These are phyloP conservation scores for Neurospora sp. DNA, from an alignment of 495 filamentous ascomycete species.

Conservation along the genomic window DNA sequence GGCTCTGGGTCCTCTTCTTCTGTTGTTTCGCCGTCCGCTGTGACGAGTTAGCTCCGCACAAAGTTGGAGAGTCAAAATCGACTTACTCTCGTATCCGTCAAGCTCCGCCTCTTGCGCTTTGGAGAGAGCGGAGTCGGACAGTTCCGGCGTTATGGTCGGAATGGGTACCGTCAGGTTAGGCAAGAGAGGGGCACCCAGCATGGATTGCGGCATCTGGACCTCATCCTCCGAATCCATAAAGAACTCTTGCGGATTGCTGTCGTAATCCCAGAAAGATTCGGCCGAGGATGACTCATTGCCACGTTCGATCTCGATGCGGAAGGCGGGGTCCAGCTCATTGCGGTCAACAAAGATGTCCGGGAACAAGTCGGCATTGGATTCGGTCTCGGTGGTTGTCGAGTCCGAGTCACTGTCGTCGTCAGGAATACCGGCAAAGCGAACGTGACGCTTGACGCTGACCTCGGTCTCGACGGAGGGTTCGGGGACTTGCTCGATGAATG, in stretches of 20 bases:
- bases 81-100: conserved; percentile 76
- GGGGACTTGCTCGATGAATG: conserved; percentile 30
- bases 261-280: conserved; percentile 36
- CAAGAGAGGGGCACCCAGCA: neutral
- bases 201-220: neutral
- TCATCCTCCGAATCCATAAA: conserved; percentile 25
- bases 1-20: conserved; percentile 64
- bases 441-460: conserved; percentile 39
- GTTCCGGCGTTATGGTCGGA: conserved; percentile 28
- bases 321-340: conserved; percentile 54
- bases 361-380: conserved; percentile 43
- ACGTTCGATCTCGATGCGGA: conserved; percentile 60
- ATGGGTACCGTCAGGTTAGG: conserved; percentile 14
- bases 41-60: conserved; percentile 41
- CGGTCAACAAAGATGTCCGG: conserved; percentile 65
- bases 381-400: conserved; percentile 35
- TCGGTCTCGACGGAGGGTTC: conserved; percentile 33
- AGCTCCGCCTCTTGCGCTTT: conserved; percentile 40
- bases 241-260: conserved; percentile 17
- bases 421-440: conserved; percentile 40
- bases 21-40: conserved; percentile 79
- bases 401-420: conserved; percentile 38
- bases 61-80: conserved; percentile 6
- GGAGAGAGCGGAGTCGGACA: neutral
- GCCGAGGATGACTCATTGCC: conserved; percentile 38